phyloP scores from a whole-genome alignment of 169 alveolate genomes.

The Cryptosporidium muris region DNA sequence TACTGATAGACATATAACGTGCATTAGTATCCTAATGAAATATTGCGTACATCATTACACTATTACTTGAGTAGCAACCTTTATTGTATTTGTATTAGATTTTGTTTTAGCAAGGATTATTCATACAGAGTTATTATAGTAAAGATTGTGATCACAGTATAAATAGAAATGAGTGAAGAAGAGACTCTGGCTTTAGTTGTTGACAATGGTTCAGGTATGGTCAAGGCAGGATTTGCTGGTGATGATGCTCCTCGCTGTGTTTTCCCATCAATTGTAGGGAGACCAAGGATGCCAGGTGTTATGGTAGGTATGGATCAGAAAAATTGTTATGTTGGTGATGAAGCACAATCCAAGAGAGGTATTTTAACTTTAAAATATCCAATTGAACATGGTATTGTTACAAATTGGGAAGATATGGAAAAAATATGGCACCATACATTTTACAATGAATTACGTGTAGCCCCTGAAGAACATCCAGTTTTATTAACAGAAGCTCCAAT shows the following conservation, averaged over 20 bases:
- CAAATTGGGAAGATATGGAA: slow-evolving; percentile 99
- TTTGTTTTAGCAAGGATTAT: no score
- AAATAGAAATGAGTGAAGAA: slow-evolving; percentile 86
- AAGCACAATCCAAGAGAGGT: slow-evolving; percentile 98
- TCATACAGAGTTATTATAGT: not conserved
- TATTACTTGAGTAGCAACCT: no score
- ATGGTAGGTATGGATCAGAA: slow-evolving; percentile 97
- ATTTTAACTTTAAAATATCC: slow-evolving; percentile 96
- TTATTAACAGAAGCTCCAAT: slow-evolving; percentile 97
- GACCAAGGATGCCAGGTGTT: slow-evolving; percentile 94
- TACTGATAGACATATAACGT: no score
- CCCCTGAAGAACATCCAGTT: slow-evolving; percentile 96
- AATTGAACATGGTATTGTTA: slow-evolving; percentile 98
- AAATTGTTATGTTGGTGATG: slow-evolving; percentile 97
- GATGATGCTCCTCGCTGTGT: slow-evolving; percentile 99
- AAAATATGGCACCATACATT: slow-evolving; percentile 98
- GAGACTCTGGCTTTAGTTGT: slow-evolving; percentile 94
- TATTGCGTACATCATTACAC: no score
- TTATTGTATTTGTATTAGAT: no score
- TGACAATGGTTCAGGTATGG: slow-evolving; percentile 99
- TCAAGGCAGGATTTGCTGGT: slow-evolving; percentile 99
- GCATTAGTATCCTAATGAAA: no score
- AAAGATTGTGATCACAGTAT: not conserved
- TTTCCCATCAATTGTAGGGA: slow-evolving; percentile 98
- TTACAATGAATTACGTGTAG: slow-evolving; percentile 95